Conservation (phyloP, 2,329 filamentous ascomycete genomes). For the Ceratocystis albifundus region DNA sequence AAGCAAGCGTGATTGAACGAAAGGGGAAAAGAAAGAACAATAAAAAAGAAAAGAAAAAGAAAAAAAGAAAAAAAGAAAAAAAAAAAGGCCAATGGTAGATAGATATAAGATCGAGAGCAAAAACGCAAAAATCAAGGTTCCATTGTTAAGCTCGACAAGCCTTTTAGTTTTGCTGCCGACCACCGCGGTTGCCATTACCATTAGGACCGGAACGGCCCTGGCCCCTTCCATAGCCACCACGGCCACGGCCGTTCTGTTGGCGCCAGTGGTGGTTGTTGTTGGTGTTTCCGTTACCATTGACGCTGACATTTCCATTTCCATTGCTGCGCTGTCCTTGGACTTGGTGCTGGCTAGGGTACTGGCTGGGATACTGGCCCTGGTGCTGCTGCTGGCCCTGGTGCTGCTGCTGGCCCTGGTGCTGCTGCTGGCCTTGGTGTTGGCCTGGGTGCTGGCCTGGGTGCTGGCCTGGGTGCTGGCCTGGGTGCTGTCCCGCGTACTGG, state of each 20-base stretch:
- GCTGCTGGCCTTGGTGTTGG: neutral
- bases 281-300: neutral
- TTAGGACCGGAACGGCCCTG: slow-evolving; percentile 24
- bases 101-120: slow-evolving; percentile 7
- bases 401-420: neutral
- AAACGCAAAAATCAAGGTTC: neutral
- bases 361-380: too few relatives aligned
- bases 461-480: slow-evolving; percentile 11
- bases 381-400: neutral
- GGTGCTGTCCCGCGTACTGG: slow-evolving; percentile 7
- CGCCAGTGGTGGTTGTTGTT: slow-evolving; percentile 22
- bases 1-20: neutral
- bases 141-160: slow-evolving; percentile 6
- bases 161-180: slow-evolving; percentile 18
- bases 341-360: too few relatives aligned
- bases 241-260: slow-evolving; percentile 18
- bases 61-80: neutral
- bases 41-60: slow-evolving; percentile 3
- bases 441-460: neutral
- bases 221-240: slow-evolving; percentile 27
- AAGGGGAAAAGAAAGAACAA: neutral
- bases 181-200: slow-evolving; percentile 25
- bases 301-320: neutral
- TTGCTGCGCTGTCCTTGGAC: neutral
- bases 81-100: slow-evolving; percentile 10